Evolutionary conservation across 768 basidiomycete species (phyloP).

Genomic region (Trametes sanguinea): DNA sequence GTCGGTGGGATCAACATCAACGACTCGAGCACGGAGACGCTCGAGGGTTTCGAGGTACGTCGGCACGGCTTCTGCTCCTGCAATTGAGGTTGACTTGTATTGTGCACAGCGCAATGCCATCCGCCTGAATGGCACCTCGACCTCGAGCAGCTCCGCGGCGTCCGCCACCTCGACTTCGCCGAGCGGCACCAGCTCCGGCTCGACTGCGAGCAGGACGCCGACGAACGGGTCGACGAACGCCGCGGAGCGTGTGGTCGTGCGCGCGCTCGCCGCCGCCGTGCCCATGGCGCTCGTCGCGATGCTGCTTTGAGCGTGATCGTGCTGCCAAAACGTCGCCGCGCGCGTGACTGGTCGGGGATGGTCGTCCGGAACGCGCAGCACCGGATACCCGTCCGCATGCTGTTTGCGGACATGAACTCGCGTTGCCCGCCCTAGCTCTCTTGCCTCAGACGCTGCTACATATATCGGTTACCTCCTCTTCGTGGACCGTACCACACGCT

Average conservation of each 20-base stretch:
- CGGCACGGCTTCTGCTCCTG: too few relatives aligned
- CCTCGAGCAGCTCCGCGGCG: conserved; percentile 24
- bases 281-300: background rate
- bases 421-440: too few relatives aligned
- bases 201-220: conserved; percentile 5
- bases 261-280: background rate
- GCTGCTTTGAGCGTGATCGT: background rate
- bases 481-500: too few relatives aligned
- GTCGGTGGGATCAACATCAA: conserved; percentile 65
- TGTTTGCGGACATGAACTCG: too few relatives aligned
- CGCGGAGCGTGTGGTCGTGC: background rate
- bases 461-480: too few relatives aligned
- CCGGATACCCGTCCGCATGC: too few relatives aligned
- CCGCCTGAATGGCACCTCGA: conserved; percentile 54
- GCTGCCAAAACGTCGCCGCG: too few relatives aligned
- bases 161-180: conserved; percentile 17
- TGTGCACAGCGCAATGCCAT: conserved; percentile 52
- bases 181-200: conserved; percentile 9
- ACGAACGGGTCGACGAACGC: background rate
- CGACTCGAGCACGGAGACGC: conserved; percentile 39
- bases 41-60: conserved; percentile 45
- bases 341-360: too few relatives aligned
- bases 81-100: too few relatives aligned
- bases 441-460: too few relatives aligned
- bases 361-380: too few relatives aligned